Evolutionary conservation across 345 rosid species (phyloP).

Genomic region (Eutrema yunnanense): DNA sequence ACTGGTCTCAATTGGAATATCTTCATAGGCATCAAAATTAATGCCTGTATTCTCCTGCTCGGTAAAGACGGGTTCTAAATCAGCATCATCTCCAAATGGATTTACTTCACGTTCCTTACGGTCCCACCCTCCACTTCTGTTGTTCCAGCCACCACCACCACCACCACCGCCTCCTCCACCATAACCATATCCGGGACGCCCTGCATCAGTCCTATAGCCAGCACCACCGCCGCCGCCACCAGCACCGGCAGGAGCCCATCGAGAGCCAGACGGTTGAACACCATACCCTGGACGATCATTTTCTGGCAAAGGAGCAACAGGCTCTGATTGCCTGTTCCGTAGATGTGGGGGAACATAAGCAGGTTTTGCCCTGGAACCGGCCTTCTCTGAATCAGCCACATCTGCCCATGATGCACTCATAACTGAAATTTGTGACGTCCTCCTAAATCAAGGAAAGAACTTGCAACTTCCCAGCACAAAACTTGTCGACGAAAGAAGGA

Average conservation of each 20-base stretch:
- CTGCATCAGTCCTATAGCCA: slow-evolving; percentile 26
- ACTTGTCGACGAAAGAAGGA: background rate
- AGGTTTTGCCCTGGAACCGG: slow-evolving; percentile 35
- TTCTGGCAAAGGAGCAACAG: slow-evolving; percentile 44
- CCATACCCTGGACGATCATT: slow-evolving; percentile 37
- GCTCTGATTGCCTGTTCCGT: slow-evolving; percentile 58
- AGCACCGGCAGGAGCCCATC: slow-evolving; percentile 46
- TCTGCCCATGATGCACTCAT: slow-evolving; percentile 97
- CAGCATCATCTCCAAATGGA: slow-evolving; percentile 73
- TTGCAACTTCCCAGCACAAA: background rate
- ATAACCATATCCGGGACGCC: slow-evolving; percentile 23
- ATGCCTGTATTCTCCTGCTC: slow-evolving; percentile 83
- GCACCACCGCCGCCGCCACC: slow-evolving; percentile 33
- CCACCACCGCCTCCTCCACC: slow-evolving; percentile 28
- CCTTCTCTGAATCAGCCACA: slow-evolving; percentile 85
- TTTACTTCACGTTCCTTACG: slow-evolving; percentile 79
- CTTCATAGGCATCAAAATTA: slow-evolving; percentile 96
- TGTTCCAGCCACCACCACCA: slow-evolving; percentile 54
- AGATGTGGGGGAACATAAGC: slow-evolving; percentile 88
- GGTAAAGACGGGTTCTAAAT: slow-evolving; percentile 34
- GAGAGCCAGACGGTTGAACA: slow-evolving; percentile 49
- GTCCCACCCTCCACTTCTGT: slow-evolving; percentile 76
- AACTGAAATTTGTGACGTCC: slow-evolving; percentile 29
- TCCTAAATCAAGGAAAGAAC: slow-evolving; percentile 3
- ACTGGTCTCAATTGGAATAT: slow-evolving; percentile 94